Conservation (phyloP, 139 green algal genomes). For the Haematococcus lacustris region DNA sequence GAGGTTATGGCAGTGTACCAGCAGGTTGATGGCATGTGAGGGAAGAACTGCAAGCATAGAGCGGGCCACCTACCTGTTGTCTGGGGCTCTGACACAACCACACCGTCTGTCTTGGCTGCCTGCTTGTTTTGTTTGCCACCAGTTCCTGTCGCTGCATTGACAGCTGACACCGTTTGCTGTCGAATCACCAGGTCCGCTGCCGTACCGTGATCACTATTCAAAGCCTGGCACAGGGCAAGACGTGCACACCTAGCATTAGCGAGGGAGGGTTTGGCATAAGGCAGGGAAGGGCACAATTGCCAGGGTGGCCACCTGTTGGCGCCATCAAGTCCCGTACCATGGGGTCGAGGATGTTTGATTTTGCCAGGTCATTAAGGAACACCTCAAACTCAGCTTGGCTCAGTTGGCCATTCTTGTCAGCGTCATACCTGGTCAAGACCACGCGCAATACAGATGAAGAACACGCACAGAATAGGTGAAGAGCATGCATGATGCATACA, state of each 20-base stretch:
- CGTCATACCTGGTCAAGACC: conserved; percentile 18
- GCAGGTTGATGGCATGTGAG: too few species aligned
- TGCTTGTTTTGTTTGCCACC: too few species aligned
- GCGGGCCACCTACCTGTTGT: too few species aligned
- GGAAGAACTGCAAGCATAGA: too few species aligned
- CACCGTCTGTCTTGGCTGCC: too few species aligned
- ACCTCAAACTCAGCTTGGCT: conserved; percentile 11
- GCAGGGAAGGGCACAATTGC: too few species aligned
- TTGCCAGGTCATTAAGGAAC: conserved; percentile 15
- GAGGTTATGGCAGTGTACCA: not conserved
- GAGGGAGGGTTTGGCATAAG: too few species aligned
- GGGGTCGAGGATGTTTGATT: conserved; percentile 1
- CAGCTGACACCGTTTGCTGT: too few species aligned
- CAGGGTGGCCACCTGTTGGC: not conserved
- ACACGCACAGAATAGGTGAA: too few species aligned
- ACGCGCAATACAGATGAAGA: not conserved
- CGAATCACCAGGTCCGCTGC: not conserved
- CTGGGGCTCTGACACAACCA: too few species aligned
- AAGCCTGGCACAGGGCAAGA: not conserved
- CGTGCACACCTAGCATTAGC: not conserved
- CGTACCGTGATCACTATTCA: not conserved
- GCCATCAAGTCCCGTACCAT: not conserved
- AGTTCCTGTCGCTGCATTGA: too few species aligned
- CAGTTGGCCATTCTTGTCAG: conserved; percentile 10
- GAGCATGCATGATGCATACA: too few species aligned